Conservation (phyloP, 305 asterid genomes). For the Fraxinus nigra region DNA sequence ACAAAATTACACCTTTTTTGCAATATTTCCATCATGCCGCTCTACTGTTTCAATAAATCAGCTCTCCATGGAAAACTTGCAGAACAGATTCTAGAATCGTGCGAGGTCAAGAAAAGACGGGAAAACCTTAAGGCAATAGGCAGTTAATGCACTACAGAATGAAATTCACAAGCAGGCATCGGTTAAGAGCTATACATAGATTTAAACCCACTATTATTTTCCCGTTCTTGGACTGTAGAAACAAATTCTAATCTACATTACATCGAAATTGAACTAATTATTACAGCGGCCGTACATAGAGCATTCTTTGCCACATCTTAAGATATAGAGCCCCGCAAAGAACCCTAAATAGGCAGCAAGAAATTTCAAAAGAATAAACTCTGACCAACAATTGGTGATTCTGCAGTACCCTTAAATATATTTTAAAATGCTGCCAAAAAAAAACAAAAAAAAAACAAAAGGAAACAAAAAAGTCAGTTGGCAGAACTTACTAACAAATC, state of each 20-base stretch:
- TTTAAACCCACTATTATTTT: background rate
- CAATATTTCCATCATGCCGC: background rate
- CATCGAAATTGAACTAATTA: constrained; percentile 13
- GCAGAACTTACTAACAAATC: constrained; percentile 39
- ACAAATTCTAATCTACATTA: constrained; percentile 27
- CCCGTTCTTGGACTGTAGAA: background rate
- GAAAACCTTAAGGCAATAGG: background rate
- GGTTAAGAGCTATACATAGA: constrained; percentile 14
- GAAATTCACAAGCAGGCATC: background rate
- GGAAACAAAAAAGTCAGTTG: constrained; percentile 15
- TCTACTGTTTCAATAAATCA: background rate
- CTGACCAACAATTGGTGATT: constrained; percentile 3
- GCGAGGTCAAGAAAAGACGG: background rate
- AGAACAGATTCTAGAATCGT: background rate
- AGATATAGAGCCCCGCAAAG: background rate
- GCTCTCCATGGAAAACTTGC: background rate
- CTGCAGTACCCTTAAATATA: constrained; percentile 15
- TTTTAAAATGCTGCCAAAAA: constrained; percentile 20
- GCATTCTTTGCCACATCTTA: constrained; percentile 2
- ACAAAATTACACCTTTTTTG: background rate
- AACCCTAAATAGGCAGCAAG: constrained; percentile 20
- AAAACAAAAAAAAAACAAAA: background rate
- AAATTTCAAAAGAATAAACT: constrained; percentile 18
- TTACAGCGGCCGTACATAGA: background rate
- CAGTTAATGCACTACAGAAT: background rate